phyloP scores from a whole-genome alignment of 805 yeast genomes.

The Priceomyces haplophilus region DNA sequence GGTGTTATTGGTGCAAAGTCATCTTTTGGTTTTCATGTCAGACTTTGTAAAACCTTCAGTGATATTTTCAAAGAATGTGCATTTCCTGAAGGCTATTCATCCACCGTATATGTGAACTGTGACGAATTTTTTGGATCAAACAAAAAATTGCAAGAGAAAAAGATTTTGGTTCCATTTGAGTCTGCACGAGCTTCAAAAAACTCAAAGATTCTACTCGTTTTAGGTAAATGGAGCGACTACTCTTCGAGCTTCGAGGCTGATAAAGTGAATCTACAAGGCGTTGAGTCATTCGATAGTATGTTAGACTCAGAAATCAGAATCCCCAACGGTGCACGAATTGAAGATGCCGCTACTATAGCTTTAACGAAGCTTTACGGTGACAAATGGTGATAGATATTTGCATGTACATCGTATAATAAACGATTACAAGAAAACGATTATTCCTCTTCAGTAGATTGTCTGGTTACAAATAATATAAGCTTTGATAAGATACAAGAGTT shows the following conservation, averaged over 20 bases:
- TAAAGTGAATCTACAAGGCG: constrained; percentile 47
- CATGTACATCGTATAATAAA: not conserved
- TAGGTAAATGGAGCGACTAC: constrained; percentile 63
- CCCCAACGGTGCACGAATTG: constrained; percentile 58
- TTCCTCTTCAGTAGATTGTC: too few species aligned
- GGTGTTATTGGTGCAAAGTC: constrained; percentile 58
- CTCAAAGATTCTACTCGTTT: constrained; percentile 49
- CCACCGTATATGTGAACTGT: constrained; percentile 60
- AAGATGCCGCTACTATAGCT: constrained; percentile 67
- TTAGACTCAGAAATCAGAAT: constrained; percentile 62
- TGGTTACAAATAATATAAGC: too few species aligned
- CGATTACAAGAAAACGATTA: too few species aligned
- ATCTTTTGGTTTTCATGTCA: constrained; percentile 70
- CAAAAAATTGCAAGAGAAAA: constrained; percentile 22
- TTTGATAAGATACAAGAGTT: too few species aligned
- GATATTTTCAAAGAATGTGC: constrained; percentile 69
- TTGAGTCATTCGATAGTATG: constrained; percentile 55
- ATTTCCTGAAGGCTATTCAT: constrained; percentile 63
- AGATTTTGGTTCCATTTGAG: constrained; percentile 9
- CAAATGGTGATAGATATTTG: not conserved
- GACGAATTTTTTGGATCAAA: constrained; percentile 54
- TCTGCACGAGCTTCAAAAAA: constrained; percentile 8
- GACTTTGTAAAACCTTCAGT: constrained; percentile 60
- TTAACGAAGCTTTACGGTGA: constrained; percentile 32
- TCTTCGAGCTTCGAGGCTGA: constrained; percentile 52